Percentiles rank a stretch among this genome's conserved stretches.
These are phyloP conservation scores for Paraphoma sp. DNA, from an alignment of 2,329 filamentous ascomycete species.

Conservation along the genomic window DNA sequence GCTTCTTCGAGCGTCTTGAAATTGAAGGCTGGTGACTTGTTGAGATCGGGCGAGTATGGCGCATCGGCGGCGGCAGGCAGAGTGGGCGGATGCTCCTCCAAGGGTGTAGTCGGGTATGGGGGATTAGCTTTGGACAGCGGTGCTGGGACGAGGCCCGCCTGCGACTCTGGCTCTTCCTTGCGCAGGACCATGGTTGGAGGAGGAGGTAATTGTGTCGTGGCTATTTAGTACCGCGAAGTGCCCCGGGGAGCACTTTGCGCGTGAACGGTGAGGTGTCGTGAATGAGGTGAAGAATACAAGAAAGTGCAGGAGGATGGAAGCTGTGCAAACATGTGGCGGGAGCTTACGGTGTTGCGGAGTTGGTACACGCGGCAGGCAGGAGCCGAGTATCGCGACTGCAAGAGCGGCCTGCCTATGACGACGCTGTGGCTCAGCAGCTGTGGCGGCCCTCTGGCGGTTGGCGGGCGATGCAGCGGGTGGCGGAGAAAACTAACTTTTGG, in stretches of 20 bases:
- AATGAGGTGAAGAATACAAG: slow-evolving; percentile 1
- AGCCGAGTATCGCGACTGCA: neutral
- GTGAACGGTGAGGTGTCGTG: neutral
- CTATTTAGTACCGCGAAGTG: slow-evolving; percentile 2
- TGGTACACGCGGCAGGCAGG: neutral
- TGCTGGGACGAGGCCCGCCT: slow-evolving; percentile 47
- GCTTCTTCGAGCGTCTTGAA: slow-evolving; percentile 41
- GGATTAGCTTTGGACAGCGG: slow-evolving; percentile 50
- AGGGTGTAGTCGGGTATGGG: slow-evolving; percentile 55
- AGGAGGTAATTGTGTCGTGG: slow-evolving; percentile 4
- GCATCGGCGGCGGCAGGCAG: slow-evolving; percentile 23
- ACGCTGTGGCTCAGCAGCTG: neutral
- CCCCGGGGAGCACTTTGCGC: neutral
- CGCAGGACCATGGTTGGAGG: slow-evolving; percentile 52
- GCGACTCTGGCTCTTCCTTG: slow-evolving; percentile 43
- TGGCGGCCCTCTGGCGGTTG: slow-evolving; percentile 2
- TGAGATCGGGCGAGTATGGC: slow-evolving; percentile 44
- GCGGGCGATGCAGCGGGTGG: slow-evolving; percentile 13
- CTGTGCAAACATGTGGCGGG: slow-evolving; percentile 1
- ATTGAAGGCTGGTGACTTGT: slow-evolving; percentile 49
- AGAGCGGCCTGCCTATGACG: neutral
- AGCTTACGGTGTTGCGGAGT: neutral
- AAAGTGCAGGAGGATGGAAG: neutral
- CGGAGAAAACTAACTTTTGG: neutral
- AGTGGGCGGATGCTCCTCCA: slow-evolving; percentile 35